Conservation (phyloP, 345 rosid genomes). For the Toxicodendron radicans region DNA sequence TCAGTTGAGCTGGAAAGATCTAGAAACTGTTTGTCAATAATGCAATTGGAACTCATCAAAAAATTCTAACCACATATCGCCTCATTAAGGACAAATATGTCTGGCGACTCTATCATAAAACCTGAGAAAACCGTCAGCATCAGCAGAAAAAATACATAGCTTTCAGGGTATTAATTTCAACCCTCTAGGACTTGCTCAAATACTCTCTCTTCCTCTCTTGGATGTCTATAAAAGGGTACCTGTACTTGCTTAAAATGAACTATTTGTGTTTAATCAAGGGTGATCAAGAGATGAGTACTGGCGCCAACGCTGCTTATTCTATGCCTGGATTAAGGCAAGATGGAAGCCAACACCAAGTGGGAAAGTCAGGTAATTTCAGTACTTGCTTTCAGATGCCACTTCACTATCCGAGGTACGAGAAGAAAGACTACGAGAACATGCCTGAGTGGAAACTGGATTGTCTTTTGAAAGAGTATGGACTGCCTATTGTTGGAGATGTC, state of each 20-base stretch:
- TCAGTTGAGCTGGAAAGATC: not conserved
- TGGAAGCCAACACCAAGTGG: conserved; percentile 21
- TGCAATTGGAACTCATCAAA: not conserved
- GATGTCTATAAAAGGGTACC: conserved; percentile 22
- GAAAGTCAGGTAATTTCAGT: conserved; percentile 13
- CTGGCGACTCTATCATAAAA: not conserved
- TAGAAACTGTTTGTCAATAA: not conserved
- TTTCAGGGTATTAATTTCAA: conserved; percentile 29
- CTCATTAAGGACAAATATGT: not conserved
- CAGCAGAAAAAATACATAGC: not conserved
- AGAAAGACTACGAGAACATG: conserved; percentile 54
- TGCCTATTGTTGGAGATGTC: conserved; percentile 48
- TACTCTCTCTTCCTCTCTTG: conserved; percentile 12
- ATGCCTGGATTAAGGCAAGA: conserved; percentile 15
- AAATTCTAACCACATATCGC: conserved; percentile 4
- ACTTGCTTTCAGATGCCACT: conserved; percentile 56
- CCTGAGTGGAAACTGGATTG: conserved; percentile 60
- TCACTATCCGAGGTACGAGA: conserved; percentile 53
- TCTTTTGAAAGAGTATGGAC: conserved; percentile 45
- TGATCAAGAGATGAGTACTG: conserved; percentile 10
- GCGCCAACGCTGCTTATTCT: conserved; percentile 11
- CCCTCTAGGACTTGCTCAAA: conserved; percentile 21
- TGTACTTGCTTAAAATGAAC: not conserved
- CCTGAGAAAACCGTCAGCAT: not conserved
- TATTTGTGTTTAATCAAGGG: not conserved